Base-by-base conservation (phyloP, 2,329 filamentous ascomycete species). In the Fusarium sp. region DNA sequence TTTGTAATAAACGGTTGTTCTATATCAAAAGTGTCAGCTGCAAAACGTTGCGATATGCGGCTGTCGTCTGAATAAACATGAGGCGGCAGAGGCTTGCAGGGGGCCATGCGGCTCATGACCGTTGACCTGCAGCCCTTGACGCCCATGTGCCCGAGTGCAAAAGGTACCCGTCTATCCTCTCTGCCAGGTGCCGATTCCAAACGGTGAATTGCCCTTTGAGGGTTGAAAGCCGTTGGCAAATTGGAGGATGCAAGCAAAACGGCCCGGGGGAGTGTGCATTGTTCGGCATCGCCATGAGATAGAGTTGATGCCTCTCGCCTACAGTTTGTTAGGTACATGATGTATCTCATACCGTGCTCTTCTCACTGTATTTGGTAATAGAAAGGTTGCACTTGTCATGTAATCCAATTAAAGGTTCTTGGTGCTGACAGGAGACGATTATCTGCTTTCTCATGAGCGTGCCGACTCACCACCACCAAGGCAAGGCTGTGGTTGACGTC, bases 221-320 rank as follows among this genome's bases (percentile, higher is more conserved):
- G 7, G 20, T 20, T 13, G 16, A n/a, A 36, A 27, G 14, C 22
- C 27, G 35, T 18, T 27, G 35, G 40, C 45, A 36, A 31, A 45
- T 59, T 50, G 38, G 20, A 33, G 29, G 54, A 64, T 65, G 68
- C 45, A 65, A 65, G 59, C 47, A 38, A 50, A 25, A 45, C 52
- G 42, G 64, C 50, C 40, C 56, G 1, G 42, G 33, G 50, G 31
- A 56, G 61, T 63, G 57, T 63, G 61, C 64, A 63, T 74, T 27
- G 50, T 61, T 52, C 22, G n/a, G 27, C 27, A 31, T 52, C 27
- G 27, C 52, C 52, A 3, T 31, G 22, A 54, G 60, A 54, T 63
- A 52, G 42, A 52, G 60, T 63, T 63, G 60, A 62, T 62, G 11
- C 20, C n/a, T 33, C 31, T 9, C 14, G 6, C 4, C 13, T 36